Percentiles rank a stretch among this genome's conserved stretches.
phyloP scores from a whole-genome alignment of 192 early-diverging fungal species.

The Phycomyces blakesleeanus region DNA sequence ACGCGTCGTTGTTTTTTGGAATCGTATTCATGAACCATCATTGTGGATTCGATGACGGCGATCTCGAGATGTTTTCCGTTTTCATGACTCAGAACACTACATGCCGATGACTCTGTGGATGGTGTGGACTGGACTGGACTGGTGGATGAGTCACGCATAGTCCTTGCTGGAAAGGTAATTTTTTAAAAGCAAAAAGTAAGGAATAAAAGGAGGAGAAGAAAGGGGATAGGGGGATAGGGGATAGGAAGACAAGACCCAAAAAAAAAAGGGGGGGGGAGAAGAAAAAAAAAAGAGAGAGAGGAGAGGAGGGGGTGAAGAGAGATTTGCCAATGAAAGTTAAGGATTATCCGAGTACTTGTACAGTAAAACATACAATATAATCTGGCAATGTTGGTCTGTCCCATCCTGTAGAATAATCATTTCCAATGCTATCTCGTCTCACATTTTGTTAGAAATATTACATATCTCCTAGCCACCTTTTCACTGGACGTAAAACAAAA shows the following conservation, averaged over 20 bases:
- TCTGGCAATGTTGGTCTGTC: no score
- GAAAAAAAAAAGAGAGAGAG: no score
- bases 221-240: background rate
- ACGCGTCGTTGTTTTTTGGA: constrained; percentile 10
- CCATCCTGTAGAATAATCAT: no score
- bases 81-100: constrained; percentile 14
- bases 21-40: constrained; percentile 10
- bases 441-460: no score
- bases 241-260: background rate
- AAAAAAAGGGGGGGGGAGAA: constrained; percentile 15
- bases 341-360: no score
- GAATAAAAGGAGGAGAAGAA: background rate
- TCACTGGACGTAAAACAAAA: no score
- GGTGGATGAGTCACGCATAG: no score
- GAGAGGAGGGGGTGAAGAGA: no score
- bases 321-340: no score
- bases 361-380: no score
- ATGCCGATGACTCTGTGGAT: background rate
- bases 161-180: background rate
- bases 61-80: constrained; percentile 19
- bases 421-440: no score
- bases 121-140: background rate
- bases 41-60: constrained; percentile 29
- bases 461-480: no score
- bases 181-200: background rate